Conservation (phyloP, 371 early-diverging fungal genomes). For the Zychaea mexicana region DNA sequence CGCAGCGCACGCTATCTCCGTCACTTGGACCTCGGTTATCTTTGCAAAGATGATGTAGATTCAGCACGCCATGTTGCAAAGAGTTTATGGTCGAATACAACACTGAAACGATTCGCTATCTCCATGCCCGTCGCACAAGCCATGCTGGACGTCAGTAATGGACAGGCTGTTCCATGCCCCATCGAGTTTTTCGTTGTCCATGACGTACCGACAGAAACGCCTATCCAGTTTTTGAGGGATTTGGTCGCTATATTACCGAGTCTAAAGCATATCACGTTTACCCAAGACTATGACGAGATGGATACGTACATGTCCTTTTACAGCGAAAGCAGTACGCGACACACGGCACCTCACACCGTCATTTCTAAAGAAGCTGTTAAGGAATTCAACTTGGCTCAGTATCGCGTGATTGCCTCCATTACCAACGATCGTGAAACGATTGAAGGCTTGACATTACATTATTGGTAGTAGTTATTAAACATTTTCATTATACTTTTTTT, state of each 20-base stretch:
- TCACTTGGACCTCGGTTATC: slow-evolving; percentile 18
- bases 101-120: slow-evolving; percentile 15
- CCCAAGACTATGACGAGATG: slow-evolving; percentile 19
- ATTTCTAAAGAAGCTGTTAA: slow-evolving; percentile 15
- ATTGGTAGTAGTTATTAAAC: slow-evolving; percentile 14
- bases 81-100: background rate
- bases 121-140: slow-evolving; percentile 18
- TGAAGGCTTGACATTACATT: slow-evolving; percentile 18
- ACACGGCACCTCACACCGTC: slow-evolving; percentile 3
- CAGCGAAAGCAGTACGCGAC: slow-evolving; percentile 3
- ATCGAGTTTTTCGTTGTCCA: slow-evolving; percentile 15
- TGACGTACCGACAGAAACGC: slow-evolving; percentile 19
- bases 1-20: slow-evolving; percentile 15
- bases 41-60: too few relatives aligned
- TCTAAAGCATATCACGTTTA: slow-evolving; percentile 15
- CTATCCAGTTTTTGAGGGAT: slow-evolving; percentile 17
- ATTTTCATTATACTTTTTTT: background rate
- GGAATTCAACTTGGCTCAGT: slow-evolving; percentile 17
- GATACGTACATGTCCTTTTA: slow-evolving; percentile 19
- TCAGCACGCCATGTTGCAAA: slow-evolving; percentile 11
- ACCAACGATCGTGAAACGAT: slow-evolving; percentile 22
- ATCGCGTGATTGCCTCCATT: slow-evolving; percentile 12
- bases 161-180: background rate
- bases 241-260: slow-evolving; percentile 14
- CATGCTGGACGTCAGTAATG: background rate